Conservation (phyloP, 331 rosid species). For the Spiraea crenata region DNA sequence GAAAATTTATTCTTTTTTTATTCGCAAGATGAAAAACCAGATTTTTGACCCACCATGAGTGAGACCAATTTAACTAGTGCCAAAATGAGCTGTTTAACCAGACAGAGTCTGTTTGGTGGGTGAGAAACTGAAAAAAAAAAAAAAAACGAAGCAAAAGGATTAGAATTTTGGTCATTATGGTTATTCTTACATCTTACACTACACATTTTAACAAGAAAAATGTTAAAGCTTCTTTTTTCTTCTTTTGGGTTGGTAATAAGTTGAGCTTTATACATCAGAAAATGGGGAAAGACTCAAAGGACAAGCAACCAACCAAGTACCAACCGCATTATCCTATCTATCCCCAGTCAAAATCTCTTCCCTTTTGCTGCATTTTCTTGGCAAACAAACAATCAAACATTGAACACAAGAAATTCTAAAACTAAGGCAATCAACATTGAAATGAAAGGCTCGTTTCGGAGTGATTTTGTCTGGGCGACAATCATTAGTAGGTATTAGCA, state of each 20-base stretch:
- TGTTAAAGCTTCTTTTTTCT: background rate
- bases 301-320: conserved; percentile 11
- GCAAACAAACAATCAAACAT: conserved; percentile 22
- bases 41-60: conserved; percentile 1
- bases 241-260: conserved; percentile 19
- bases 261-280: conserved; percentile 19
- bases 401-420: background rate
- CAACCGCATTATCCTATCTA: conserved; percentile 16
- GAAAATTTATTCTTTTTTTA: no score
- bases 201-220: background rate
- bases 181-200: background rate
- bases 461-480: no score
- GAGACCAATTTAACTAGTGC: conserved; percentile 5
- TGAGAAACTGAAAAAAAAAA: conserved; percentile 2
- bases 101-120: conserved; percentile 6
- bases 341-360: background rate
- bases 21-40: background rate
- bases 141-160: background rate
- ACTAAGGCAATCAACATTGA: background rate
- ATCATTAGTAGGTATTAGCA: no score
- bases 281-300: conserved; percentile 6
- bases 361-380: conserved; percentile 26
- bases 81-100: background rate
- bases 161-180: background rate
- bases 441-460: no score